Evolutionary conservation across 129 eudicot species (phyloP).

Genomic region (Deinandra increscens): DNA sequence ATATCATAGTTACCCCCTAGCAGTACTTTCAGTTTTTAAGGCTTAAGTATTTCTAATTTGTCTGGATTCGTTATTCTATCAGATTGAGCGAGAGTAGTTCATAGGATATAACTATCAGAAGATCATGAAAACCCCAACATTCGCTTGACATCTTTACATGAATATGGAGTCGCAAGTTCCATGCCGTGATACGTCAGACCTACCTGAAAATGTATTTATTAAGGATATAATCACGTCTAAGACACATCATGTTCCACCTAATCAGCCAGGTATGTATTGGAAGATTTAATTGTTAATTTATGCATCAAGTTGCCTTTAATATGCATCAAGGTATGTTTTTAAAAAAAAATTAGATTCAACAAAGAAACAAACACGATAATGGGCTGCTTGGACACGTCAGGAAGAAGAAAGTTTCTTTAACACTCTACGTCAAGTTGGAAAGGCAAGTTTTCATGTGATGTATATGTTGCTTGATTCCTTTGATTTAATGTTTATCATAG

Average conservation of each 20-base stretch:
- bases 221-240: too few relatives aligned
- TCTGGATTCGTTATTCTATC: constrained; percentile 8
- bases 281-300: too few relatives aligned
- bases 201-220: too few relatives aligned
- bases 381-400: constrained; percentile 99
- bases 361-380: constrained; percentile 72
- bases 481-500: constrained; percentile 6
- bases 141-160: constrained; percentile 34
- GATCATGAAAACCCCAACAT: constrained; percentile 27
- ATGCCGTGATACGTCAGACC: too few relatives aligned
- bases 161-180: constrained; percentile 56
- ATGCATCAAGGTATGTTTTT: neutral
- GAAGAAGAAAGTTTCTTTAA: constrained; percentile 91
- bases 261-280: too few relatives aligned
- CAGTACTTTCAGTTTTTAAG: neutral
- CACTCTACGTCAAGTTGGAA: constrained; percentile 95
- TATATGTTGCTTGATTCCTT: constrained; percentile 8
- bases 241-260: too few relatives aligned
- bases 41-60: neutral
- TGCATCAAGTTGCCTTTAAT: neutral
- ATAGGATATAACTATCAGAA: constrained; percentile 3
- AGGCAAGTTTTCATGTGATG: constrained; percentile 48
- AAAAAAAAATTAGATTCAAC: constrained; percentile 35
- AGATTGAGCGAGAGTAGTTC: neutral
- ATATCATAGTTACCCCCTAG: neutral